Conservation (phyloP, 148 eudicot species). For the Talinum fruticosum region DNA sequence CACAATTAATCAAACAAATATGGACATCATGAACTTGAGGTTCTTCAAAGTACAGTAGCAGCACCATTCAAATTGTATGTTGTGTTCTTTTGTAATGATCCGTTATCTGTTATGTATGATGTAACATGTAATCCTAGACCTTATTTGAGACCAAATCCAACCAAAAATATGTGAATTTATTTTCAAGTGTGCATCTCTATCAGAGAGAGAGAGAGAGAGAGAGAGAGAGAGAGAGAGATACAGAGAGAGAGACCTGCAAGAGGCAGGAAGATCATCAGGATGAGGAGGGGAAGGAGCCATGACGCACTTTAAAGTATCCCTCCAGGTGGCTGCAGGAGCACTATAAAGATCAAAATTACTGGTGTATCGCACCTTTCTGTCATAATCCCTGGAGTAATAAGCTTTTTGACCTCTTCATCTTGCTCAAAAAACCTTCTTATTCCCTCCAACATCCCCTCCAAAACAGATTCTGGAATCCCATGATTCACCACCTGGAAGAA, state of each 20-base stretch:
- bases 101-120: no score
- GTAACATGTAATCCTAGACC: no score
- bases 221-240: not conserved
- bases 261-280: constrained; percentile 33
- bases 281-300: constrained; percentile 36
- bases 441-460: constrained; percentile 44
- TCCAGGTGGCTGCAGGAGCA: constrained; percentile 47
- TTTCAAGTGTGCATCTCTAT: no score
- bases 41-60: no score
- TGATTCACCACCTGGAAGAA: constrained; percentile 60
- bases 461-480: constrained; percentile 31
- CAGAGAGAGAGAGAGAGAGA: no score
- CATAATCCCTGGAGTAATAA: constrained; percentile 28
- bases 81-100: no score
- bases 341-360: constrained; percentile 46
- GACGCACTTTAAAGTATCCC: constrained; percentile 33
- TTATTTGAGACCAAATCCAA: no score
- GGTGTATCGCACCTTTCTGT: constrained; percentile 25
- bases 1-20: no score
- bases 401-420: constrained; percentile 33
- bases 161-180: no score
- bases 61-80: no score
- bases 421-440: constrained; percentile 31
- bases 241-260: constrained; percentile 27
- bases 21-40: no score